Percentiles rank a stretch among this genome's conserved stretches.
phyloP scores from a whole-genome alignment of 495 filamentous ascomycete genomes.

The Penicillium crystallinum region DNA sequence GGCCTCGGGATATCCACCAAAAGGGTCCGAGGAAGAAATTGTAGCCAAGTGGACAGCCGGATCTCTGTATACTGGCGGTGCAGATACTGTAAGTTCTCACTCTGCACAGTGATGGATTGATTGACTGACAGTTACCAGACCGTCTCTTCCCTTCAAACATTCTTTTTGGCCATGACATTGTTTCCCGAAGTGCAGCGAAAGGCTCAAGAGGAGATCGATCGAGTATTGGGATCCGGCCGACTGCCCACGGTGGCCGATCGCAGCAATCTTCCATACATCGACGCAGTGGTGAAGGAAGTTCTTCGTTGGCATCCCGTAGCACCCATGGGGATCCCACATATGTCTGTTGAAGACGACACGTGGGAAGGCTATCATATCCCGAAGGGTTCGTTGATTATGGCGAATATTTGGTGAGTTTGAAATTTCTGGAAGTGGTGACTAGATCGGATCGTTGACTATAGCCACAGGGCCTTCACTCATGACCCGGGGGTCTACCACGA shows the following conservation, averaged over 20 bases:
- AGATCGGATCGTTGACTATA: background rate
- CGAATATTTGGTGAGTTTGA: slow-evolving; percentile 33
- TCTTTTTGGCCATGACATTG: slow-evolving; percentile 38
- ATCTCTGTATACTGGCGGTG: slow-evolving; percentile 51
- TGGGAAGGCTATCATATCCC: slow-evolving; percentile 40
- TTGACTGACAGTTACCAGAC: slow-evolving; percentile 8
- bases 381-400: slow-evolving; percentile 36
- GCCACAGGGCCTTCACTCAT: slow-evolving; percentile 21
- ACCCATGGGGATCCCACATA: slow-evolving; percentile 51
- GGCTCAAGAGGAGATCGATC: slow-evolving; percentile 52
- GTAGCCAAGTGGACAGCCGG: slow-evolving; percentile 42
- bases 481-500: slow-evolving; percentile 24
- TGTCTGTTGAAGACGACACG: slow-evolving; percentile 45
- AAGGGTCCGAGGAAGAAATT: slow-evolving; percentile 22
- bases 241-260: slow-evolving; percentile 34
- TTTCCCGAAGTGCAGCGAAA: slow-evolving; percentile 41
- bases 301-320: slow-evolving; percentile 43
- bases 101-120: background rate
- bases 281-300: slow-evolving; percentile 41
- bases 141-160: slow-evolving; percentile 15
- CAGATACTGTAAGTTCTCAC: slow-evolving; percentile 39
- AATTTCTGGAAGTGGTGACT: background rate
- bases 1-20: slow-evolving; percentile 6
- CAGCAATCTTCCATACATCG: slow-evolving; percentile 36
- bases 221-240: slow-evolving; percentile 27